These are phyloP conservation scores for Sarocladium kiliense DNA, from an alignment of 2,329 filamentous ascomycete species.

Conservation along the genomic window DNA sequence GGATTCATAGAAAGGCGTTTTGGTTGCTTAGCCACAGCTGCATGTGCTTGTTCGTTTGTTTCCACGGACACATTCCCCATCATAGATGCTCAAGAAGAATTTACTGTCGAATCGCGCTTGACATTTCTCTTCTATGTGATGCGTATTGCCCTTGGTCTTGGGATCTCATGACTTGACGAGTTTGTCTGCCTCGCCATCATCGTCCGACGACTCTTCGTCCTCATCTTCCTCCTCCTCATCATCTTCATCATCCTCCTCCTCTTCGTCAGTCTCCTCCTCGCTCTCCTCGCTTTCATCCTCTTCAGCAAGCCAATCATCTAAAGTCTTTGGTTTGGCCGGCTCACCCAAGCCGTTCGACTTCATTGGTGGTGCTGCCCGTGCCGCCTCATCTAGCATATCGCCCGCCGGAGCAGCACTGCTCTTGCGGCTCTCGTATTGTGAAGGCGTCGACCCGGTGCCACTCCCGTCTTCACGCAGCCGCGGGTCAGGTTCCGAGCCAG, in stretches of 20 bases:
- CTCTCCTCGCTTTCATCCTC: constrained; percentile 55
- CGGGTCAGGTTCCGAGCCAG: constrained; percentile 74
- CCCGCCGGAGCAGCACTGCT: constrained; percentile 48
- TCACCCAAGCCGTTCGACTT: constrained; percentile 50
- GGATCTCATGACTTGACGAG: constrained; percentile 32
- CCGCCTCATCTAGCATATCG: constrained; percentile 58
- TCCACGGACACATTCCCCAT: background rate
- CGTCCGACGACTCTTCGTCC: constrained; percentile 41
- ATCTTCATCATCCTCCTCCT: constrained; percentile 43
- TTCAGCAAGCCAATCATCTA: constrained; percentile 91
- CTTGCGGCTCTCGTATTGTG: constrained; percentile 24
- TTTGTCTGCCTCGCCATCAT: constrained; percentile 38
- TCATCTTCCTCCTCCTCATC: constrained; percentile 48
- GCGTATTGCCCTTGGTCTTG: background rate
- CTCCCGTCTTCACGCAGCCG: constrained; percentile 56
- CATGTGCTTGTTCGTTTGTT: background rate
- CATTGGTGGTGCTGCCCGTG: constrained; percentile 28
- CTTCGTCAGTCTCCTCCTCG: constrained; percentile 47
- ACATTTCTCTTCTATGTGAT: background rate
- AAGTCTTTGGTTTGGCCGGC: constrained; percentile 61
- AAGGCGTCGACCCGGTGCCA: constrained; percentile 13
- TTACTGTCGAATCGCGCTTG: no score
- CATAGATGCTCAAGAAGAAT: no score
- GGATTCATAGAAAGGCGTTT: background rate
- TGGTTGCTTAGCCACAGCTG: background rate